Evolutionary conservation across 192 early-diverging fungal species (phyloP).

Genomic region (Paraglomus brasilianum): DNA sequence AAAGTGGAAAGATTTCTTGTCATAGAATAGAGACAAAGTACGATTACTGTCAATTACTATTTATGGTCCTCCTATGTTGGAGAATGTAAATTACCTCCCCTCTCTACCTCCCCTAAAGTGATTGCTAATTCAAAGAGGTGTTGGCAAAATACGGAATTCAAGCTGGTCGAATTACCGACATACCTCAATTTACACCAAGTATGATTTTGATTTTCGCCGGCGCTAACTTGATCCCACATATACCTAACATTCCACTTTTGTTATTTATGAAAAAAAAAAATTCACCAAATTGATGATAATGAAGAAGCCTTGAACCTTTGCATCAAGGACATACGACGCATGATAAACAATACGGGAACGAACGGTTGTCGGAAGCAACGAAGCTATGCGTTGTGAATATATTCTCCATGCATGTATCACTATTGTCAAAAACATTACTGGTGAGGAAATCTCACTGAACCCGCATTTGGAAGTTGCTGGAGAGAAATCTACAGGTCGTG

Average conservation of each 20-base stretch:
- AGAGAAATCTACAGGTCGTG: slow-evolving; percentile 8
- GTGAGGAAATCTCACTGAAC: not conserved
- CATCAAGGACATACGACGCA: not conserved
- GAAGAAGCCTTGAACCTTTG: not conserved
- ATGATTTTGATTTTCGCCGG: not conserved
- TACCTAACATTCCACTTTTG: not conserved
- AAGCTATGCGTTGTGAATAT: slow-evolving; percentile 13
- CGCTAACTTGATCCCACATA: not conserved
- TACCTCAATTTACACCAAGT: slow-evolving; percentile 5
- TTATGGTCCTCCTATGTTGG: too few relatives aligned
- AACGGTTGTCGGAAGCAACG: not conserved
- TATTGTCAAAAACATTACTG: slow-evolving; percentile 1
- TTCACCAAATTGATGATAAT: not conserved
- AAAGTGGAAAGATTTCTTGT: too few relatives aligned
- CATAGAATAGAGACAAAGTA: too few relatives aligned
- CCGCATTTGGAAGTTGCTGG: not conserved
- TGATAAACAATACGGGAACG: not conserved
- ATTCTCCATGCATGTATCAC: not conserved
- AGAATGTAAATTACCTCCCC: too few relatives aligned
- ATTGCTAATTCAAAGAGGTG: too few relatives aligned
- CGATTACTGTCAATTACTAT: too few relatives aligned
- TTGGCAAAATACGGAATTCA: not conserved
- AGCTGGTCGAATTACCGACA: not conserved
- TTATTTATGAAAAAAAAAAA: not conserved
- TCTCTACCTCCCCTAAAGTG: too few relatives aligned